Evolutionary conservation across 164 flowering plant genomes (phyloP).

Genomic region (Platanus orientalis): DNA sequence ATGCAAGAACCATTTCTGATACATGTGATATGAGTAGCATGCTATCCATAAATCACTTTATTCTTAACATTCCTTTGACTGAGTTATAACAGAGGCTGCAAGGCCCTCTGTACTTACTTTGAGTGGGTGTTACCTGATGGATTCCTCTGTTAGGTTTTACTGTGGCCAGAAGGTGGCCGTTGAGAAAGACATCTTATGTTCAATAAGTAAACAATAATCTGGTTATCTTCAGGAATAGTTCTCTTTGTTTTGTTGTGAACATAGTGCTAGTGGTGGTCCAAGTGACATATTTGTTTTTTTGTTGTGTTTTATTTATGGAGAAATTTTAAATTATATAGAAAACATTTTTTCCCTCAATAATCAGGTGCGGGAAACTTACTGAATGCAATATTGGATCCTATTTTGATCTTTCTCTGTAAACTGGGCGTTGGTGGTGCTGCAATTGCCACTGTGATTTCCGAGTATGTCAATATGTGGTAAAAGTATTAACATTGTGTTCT

Average conservation of each 20-base stretch:
- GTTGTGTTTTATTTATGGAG: background rate
- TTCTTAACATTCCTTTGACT: background rate
- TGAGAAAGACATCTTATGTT: too few species aligned
- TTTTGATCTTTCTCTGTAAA: conserved; percentile 61
- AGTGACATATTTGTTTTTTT: conserved; percentile 4
- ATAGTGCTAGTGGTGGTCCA: background rate
- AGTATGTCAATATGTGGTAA: conserved; percentile 77
- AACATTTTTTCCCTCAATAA: background rate
- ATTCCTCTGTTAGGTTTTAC: too few species aligned
- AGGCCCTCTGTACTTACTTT: too few species aligned
- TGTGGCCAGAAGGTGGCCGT: too few species aligned
- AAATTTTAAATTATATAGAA: background rate
- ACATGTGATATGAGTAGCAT: background rate
- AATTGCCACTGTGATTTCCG: conserved; percentile 85
- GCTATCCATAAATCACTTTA: background rate
- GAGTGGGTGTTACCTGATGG: too few species aligned
- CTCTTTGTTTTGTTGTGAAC: background rate
- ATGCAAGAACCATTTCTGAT: background rate
- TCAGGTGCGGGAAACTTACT: conserved; percentile 88
- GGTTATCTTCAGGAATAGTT: too few species aligned
- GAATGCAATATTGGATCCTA: conserved; percentile 67
- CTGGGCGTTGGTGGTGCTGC: conserved; percentile 93
- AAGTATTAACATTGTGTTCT: conserved; percentile 20
- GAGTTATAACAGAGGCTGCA: background rate
- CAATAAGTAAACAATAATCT: too few species aligned